phyloP scores from a whole-genome alignment of 2,329 filamentous ascomycete genomes.

The Teratosphaeria epicoccoides region DNA sequence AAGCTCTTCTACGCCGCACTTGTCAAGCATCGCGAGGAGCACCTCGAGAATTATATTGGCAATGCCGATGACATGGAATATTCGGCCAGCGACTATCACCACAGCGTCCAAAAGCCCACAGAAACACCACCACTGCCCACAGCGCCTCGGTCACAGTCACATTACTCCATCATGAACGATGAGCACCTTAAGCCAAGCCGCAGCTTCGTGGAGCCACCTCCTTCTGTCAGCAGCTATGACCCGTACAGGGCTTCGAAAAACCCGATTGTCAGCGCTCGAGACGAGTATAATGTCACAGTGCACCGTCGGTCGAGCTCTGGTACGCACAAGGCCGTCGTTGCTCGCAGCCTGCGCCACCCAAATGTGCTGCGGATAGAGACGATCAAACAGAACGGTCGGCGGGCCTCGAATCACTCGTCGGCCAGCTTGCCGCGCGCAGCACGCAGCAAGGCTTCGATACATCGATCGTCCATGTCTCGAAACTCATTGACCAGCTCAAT shows the following conservation, averaged over 20 bases:
- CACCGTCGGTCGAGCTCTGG: constrained; percentile 41
- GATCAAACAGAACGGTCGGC: constrained; percentile 21
- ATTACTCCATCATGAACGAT: constrained; percentile 47
- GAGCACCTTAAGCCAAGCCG: constrained; percentile 39
- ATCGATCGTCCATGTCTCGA: constrained; percentile 26
- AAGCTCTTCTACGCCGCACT: constrained; percentile 88
- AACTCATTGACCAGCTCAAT: constrained; percentile 37
- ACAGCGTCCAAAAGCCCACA: constrained; percentile 33
- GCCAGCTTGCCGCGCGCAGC: constrained; percentile 25
- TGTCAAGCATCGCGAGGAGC: constrained; percentile 68
- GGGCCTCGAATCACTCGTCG: constrained; percentile 21
- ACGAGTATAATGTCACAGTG: constrained; percentile 57
- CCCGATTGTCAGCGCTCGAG: constrained; percentile 37
- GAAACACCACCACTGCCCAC: constrained; percentile 28
- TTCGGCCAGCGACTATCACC: constrained; percentile 80
- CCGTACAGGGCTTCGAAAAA: constrained; percentile 64
- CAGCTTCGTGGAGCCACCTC: constrained; percentile 38
- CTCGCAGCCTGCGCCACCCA: constrained; percentile 30
- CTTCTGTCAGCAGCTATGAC: constrained; percentile 60
- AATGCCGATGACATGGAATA: constrained; percentile 58
- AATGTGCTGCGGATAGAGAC: constrained; percentile 33
- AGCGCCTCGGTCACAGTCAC: constrained; percentile 38
- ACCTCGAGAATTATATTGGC: constrained; percentile 74
- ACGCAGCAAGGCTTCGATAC: constrained; percentile 23
- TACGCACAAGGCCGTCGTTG: constrained; percentile 26